Evolutionary conservation across 805 yeast genomes (phyloP), one percentile per base, ranked within the genome.

Genomic region (Jamesozyma gamospora): DNA sequence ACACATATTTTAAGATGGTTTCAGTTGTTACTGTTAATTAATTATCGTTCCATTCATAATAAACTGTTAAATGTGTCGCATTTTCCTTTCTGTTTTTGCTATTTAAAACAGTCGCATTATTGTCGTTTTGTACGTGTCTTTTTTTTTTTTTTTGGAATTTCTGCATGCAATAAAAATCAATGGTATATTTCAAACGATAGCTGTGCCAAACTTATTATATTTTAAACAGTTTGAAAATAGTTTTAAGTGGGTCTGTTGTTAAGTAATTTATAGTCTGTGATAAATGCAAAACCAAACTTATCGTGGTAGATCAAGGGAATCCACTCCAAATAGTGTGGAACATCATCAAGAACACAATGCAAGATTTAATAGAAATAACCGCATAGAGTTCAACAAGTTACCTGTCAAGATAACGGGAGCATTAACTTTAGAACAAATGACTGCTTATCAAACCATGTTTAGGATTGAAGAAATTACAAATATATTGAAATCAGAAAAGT

Each of bases 401-500:
- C 72, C 77, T 1, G 63, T 73, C 0, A 50, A 52, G 11, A 62
- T 75, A 24, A 61, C 65, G 2, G 74, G 77, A 9, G 54, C 67
- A 1, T 50, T 78, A 36, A 79, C 88, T 0, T 71, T 72, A 8
- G 98, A 92, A 56, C 97, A 92, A 56, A 63, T 80, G 13, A 84
- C 80, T 31, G 77, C 83, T 0, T 76, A 86, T 69, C 76, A 78
- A 55, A 69, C 77, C 25, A 66, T 75, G 47, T 74, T 77, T 45
- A 66, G 97, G 37, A 77, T 90, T 29, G 85, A 83, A 43, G 97
- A 90, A 55, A 77, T 90, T 41, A 72, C 87, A 1, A 63, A 72
- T 39, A 72, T 70, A 28, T 62, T 73, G 13, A 65, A 72, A 10
- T 8, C 21, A 16, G 41, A 32, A 6, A 28, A 32, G 16, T 28